phyloP scores from a whole-genome alignment of 1,284 basidiomycete genomes.

The Leccinum angustisporum region DNA sequence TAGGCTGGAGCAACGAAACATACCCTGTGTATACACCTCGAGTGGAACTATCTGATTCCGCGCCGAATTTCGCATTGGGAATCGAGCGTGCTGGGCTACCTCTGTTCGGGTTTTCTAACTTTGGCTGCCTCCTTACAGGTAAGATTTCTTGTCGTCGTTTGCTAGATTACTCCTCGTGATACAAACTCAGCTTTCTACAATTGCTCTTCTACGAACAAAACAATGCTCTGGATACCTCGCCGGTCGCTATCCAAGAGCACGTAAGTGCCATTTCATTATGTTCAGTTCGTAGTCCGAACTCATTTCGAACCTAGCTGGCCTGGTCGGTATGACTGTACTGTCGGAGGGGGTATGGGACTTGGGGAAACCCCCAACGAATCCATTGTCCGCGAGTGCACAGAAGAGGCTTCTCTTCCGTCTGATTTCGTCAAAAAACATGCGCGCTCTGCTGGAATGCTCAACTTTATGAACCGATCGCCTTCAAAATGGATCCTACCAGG shows the following conservation, averaged over 20 bases:
- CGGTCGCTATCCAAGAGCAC: slow-evolving; percentile 41
- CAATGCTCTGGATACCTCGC: slow-evolving; percentile 42
- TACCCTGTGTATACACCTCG: slow-evolving; percentile 29
- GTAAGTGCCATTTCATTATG: slow-evolving; percentile 25
- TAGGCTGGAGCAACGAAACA: slow-evolving; percentile 28
- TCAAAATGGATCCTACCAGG: slow-evolving; percentile 43
- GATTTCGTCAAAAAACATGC: slow-evolving; percentile 33
- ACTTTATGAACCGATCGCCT: slow-evolving; percentile 42
- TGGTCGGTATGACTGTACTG: slow-evolving; percentile 43
- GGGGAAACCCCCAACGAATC: slow-evolving; percentile 37
- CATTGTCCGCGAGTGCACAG: slow-evolving; percentile 40
- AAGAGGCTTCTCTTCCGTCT: slow-evolving; percentile 41
- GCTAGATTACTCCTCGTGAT: not conserved
- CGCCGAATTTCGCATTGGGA: slow-evolving; percentile 35
- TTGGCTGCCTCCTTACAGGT: slow-evolving; percentile 44
- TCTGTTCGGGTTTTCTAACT: slow-evolving; percentile 45
- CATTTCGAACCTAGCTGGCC: slow-evolving; percentile 36
- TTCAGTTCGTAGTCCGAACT: not conserved
- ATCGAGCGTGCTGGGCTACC: slow-evolving; percentile 45
- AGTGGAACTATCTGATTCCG: slow-evolving; percentile 3
- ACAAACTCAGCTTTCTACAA: slow-evolving; percentile 23
- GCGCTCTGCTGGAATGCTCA: slow-evolving; percentile 37
- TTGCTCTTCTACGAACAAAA: slow-evolving; percentile 20
- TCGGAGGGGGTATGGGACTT: slow-evolving; percentile 42
- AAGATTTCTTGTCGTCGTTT: slow-evolving; percentile 11